Percentiles rank a stretch among this genome's conserved stretches.
Conservation (phyloP, 306 rosid species). For the Fagus sylvatica region DNA sequence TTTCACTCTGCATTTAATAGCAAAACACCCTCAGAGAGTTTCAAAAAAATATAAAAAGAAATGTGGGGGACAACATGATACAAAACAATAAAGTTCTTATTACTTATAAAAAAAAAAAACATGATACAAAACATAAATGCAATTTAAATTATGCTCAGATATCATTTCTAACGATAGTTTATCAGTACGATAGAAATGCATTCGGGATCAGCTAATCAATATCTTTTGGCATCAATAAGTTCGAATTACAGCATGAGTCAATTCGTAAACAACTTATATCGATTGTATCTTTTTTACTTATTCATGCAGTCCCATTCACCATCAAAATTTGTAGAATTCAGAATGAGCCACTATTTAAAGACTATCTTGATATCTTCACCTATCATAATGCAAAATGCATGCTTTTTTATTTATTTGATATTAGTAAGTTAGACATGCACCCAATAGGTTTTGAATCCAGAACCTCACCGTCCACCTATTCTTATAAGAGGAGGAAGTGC, state of each 20-base stretch:
- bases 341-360: neutral
- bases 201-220: neutral
- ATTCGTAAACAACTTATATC: neutral
- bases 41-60: no score
- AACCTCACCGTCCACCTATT: no score
- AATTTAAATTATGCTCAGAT: neutral
- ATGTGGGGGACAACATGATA: no score
- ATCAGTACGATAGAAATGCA: neutral
- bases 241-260: neutral
- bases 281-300: neutral
- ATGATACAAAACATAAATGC: neutral
- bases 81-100: neutral
- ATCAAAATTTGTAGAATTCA: neutral
- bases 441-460: no score
- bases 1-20: slow-evolving; percentile 69
- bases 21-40: slow-evolving; percentile 20
- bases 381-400: neutral
- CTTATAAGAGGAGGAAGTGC: no score
- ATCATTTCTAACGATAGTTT: neutral
- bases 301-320: slow-evolving; percentile 1
- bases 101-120: neutral
- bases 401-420: no score
- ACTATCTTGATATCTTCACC: neutral
- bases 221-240: neutral
- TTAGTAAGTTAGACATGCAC: no score